Evolutionary conservation across 2,329 filamentous ascomycete species (phyloP).

Genomic region (Lasiodiplodia theobromae): DNA sequence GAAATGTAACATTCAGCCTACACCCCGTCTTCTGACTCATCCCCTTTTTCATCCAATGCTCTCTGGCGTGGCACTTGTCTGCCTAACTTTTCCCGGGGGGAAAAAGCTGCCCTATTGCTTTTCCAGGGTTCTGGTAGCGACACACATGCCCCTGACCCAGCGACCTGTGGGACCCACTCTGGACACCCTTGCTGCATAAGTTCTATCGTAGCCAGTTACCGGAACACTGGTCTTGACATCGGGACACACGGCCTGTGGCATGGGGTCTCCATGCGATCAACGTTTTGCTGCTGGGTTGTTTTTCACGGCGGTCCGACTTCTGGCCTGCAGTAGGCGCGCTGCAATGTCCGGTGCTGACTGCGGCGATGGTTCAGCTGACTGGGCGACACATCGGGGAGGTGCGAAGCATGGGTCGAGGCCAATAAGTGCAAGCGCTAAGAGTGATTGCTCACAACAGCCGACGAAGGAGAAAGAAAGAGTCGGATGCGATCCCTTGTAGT

Average conservation of each 20-base stretch:
- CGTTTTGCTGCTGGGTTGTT: background rate
- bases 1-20: background rate
- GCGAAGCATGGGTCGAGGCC: background rate
- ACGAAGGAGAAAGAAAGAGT: background rate
- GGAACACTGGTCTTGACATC: background rate
- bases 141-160: slow-evolving; percentile 9
- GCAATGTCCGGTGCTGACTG: background rate
- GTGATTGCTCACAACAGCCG: background rate
- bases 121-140: background rate
- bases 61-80: background rate
- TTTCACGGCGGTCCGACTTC: background rate
- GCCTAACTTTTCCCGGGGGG: background rate
- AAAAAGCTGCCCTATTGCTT: background rate
- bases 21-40: background rate
- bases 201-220: background rate
- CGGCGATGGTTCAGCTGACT: background rate
- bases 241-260: background rate
- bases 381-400: background rate
- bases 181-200: background rate
- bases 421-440: background rate
- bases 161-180: background rate
- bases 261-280: background rate
- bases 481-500: background rate
- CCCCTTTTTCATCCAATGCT: background rate
- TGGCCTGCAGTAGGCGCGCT: background rate